Evolutionary conservation across 1,284 basidiomycete species (phyloP), one percentile per base, ranked within the genome.

Genomic region (Ustilago xerochloae): DNA sequence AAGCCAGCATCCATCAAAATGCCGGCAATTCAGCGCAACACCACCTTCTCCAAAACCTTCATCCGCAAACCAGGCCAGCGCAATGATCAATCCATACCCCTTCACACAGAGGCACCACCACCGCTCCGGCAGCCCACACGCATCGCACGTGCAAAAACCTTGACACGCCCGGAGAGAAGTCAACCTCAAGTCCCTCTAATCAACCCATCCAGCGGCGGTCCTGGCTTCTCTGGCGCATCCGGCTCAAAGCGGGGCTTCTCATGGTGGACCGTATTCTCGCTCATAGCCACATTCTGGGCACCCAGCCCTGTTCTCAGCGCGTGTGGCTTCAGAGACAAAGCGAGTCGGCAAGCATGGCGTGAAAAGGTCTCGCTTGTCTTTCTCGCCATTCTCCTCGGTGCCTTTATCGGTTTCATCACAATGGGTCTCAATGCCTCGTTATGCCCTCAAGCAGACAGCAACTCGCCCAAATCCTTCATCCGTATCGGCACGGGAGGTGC

Each of bases 351-450:
- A 58, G 82, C 81, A 22, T 83, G 82, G 82, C 74, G 82, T 46
- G 82, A 84, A 55, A 84, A 84, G 63, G 71, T 84, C 9, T 65
- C 81, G 2, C 75, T 84, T 41, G 77, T 80, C 39, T 67, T 77
- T 46, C 30, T 81, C 20, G 79, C 81, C 15, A 43, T 77, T n/a
- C 30, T 71, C 24, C 86, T 97, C 24, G 97, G 94, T 76, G 91
- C 87, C 22, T 85, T 88, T 49, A 89, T 98, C 54, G 96, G 93
- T 9, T 99, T 98, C 85, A 88, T 92, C 63, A 99, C 97, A 47
- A 93, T 99, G 82, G 97, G 95, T 18, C 90, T 97, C 61, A 93
- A 97, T 85, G 90, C 90, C 71, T 92, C 93, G 22, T 88, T 99
- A 29, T 99, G 96, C 86, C 94, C 95, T 0, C 86, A 87, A 45